A percentile compares a stretch with the other conserved stretches of the same genome.
phyloP scores from a whole-genome alignment of 2,329 filamentous ascomycete genomes.

The Penicillium sp. region DNA sequence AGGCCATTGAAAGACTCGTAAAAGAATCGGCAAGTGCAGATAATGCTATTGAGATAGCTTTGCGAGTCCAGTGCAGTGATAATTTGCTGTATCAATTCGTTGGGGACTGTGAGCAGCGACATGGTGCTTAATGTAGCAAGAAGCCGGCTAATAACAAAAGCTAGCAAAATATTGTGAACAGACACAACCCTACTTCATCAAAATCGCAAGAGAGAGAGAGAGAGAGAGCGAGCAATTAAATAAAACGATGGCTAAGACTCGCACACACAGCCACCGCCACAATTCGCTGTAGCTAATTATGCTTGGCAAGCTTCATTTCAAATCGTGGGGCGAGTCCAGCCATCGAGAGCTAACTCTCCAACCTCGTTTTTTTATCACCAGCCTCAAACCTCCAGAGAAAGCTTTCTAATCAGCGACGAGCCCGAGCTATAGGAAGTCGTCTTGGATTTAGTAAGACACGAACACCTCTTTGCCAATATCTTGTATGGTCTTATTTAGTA shows the following conservation, averaged over 20 bases:
- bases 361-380: not conserved
- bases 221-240: not conserved
- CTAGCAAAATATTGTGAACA: not conserved
- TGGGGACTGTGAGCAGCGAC: constrained; percentile 1
- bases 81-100: constrained; percentile 1
- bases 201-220: not conserved
- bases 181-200: not conserved
- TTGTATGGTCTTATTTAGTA: too few species aligned
- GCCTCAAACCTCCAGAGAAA: too few species aligned
- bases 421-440: too few species aligned
- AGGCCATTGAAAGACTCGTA: constrained; percentile 1
- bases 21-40: not conserved
- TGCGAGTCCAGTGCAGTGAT: constrained; percentile 1
- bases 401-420: too few species aligned
- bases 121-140: not conserved
- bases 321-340: not conserved
- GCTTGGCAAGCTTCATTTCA: not conserved
- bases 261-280: constrained; percentile 3
- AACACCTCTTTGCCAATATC: too few species aligned
- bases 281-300: not conserved
- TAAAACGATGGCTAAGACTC: not conserved
- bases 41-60: not conserved
- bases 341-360: constrained; percentile 2
- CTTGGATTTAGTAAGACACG: too few species aligned
- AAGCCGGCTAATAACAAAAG: not conserved